phyloP scores from a whole-genome alignment of 192 early-diverging fungal species.

The Rhizoclosmatium globosum region DNA sequence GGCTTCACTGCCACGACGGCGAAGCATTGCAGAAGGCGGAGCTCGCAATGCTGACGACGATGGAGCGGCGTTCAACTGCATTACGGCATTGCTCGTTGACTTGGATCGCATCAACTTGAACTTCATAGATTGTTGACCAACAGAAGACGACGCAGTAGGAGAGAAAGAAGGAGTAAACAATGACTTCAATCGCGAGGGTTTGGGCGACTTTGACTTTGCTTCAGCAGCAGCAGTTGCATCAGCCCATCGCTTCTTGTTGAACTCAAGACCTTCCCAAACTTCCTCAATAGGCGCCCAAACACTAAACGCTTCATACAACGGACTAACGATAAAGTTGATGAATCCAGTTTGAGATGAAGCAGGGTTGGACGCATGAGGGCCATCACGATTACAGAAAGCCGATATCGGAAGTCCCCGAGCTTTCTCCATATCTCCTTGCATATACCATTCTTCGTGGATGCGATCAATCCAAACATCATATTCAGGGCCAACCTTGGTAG shows the following conservation, averaged over 20 bases:
- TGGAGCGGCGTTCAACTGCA: not conserved
- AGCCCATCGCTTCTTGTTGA: constrained; percentile 36
- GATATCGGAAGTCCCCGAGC: constrained; percentile 62
- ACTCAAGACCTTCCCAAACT: constrained; percentile 44
- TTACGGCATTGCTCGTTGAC: constrained; percentile 23
- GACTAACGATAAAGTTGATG: constrained; percentile 64
- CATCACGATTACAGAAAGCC: constrained; percentile 66
- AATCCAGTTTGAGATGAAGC: constrained; percentile 55
- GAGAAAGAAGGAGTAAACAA: constrained; percentile 6
- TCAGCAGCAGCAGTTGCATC: constrained; percentile 11
- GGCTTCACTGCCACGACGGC: constrained; percentile 2
- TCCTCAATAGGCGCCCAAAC: constrained; percentile 50
- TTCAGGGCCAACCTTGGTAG: constrained; percentile 59
- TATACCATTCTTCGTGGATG: constrained; percentile 62
- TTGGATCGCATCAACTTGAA: constrained; percentile 31
- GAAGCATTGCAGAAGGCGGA: not conserved
- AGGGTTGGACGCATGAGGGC: constrained; percentile 40
- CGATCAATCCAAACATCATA: constrained; percentile 62
- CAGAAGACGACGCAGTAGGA: not conserved
- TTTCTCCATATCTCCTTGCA: constrained; percentile 62
- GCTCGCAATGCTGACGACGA: too few relatives aligned
- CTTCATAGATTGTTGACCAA: not conserved
- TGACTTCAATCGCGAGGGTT: constrained; percentile 1
- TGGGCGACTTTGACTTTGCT: not conserved
- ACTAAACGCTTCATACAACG: constrained; percentile 58